These are phyloP conservation scores for Phytophthora sojae DNA, from an alignment of 352 stramenopile species.

Conservation along the genomic window DNA sequence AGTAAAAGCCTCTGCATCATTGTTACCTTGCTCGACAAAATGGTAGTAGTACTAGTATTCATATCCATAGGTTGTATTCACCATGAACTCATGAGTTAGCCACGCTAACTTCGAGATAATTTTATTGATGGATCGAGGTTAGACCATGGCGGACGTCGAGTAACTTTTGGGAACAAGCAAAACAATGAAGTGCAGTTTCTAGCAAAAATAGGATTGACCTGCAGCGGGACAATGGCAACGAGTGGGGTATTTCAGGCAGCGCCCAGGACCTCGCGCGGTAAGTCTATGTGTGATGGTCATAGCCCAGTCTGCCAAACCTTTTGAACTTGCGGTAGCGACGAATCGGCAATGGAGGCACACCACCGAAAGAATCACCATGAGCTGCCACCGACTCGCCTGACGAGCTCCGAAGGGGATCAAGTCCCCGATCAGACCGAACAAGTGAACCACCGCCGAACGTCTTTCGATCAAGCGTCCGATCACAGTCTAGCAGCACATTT, in stretches of 20 bases:
- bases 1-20: no score
- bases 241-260: slow-evolving; percentile 6
- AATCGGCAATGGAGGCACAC: slow-evolving; percentile 11
- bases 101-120: no score
- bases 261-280: not conserved
- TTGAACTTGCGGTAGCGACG: not conserved
- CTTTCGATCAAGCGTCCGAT: slow-evolving; percentile 9
- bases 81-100: no score
- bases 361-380: slow-evolving; percentile 18
- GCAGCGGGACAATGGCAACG: not conserved
- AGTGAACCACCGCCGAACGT: slow-evolving; percentile 14
- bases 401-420: slow-evolving; percentile 10
- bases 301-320: not conserved
- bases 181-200: not conserved
- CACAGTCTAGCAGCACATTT: slow-evolving; percentile 4
- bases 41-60: no score
- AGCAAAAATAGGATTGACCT: not conserved
- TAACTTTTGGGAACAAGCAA: not conserved
- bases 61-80: no score
- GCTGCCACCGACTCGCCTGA: not conserved
- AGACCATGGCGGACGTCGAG: not conserved
- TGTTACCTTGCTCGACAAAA: no score
- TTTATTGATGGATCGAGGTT: not conserved
- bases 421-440: not conserved
- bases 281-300: not conserved